Evolutionary conservation across 306 rosid species (phyloP), one percentile per base, ranked within the genome.

Genomic region (Adenanthera pavonina): DNA sequence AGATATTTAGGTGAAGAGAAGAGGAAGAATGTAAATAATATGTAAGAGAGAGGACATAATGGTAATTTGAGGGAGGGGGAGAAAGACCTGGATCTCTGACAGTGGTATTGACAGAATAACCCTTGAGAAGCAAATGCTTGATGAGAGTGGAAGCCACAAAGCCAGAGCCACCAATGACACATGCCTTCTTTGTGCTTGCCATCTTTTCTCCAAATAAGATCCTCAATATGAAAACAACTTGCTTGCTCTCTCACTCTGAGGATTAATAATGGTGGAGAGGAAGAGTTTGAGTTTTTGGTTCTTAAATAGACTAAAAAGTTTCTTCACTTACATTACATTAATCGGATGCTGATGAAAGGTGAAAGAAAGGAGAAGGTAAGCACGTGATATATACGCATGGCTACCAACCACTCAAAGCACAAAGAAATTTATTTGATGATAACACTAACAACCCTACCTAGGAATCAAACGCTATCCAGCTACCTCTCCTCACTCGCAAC

Each of bases 81-180:
- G 72, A 77, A 60, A 6, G 15, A 88, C 97, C 94, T 64, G 91
- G 90, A 78, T 92, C 89, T 84, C 97, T 88, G 3, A 85, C 97
- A 25, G 97, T 93, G 77, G 97, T 86, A 5, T 83, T 87, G 75
- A 93, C 97, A 41, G 84, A 89, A 78, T 94, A 94, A 59, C 92
- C 97, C 81, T 88, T 90, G 69, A 86, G 34, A 25, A 94, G 93
- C 86, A 94, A 62, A 6, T 89, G 89, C 59, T 94, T 92, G 81
- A 94, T 60, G 16, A 94, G 86, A 70, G 65, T 6, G 76, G 97
- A 92, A 0, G 95, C 98, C 47, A 94, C 65, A 74, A 86, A 94
- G 0, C 98, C 95, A 20, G 81, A 78, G 19, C 98, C 95, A 16
- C 97, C 98, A 38, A 94, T 83, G 47, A 94, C 98, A 72, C 98